These are phyloP conservation scores for Camellia granthamiana DNA, from an alignment of 148 eudicot genomes.

Conservation along the genomic window DNA sequence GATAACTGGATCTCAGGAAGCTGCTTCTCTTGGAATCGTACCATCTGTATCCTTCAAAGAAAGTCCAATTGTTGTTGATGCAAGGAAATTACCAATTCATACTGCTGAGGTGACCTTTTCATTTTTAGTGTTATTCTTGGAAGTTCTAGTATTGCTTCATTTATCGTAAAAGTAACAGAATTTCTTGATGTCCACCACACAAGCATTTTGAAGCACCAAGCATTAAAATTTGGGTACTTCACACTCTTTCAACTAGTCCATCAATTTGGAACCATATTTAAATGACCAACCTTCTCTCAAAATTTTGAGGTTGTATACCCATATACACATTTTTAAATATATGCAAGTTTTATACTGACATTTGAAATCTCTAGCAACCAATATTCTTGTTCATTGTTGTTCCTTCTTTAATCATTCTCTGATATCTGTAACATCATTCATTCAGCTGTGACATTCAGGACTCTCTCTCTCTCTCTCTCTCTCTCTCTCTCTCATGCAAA, in stretches of 20 bases:
- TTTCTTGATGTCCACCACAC: neutral
- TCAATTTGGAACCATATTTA: neutral
- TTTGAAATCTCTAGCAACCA: neutral
- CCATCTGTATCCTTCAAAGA: conserved; percentile 62
- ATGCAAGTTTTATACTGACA: neutral
- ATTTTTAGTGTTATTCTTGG: neutral
- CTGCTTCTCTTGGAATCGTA: conserved; percentile 78
- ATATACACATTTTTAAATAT: neutral
- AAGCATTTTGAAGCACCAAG: neutral
- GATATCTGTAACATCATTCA: neutral
- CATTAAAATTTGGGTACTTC: neutral
- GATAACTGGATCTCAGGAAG: conserved; percentile 55
- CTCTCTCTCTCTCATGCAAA: neutral
- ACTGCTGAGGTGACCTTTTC: conserved; percentile 63
- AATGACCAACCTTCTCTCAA: neutral
- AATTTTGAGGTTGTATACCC: neutral
- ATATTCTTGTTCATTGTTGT: neutral
- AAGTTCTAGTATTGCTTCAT: neutral
- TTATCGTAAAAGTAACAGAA: neutral
- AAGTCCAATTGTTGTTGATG: conserved; percentile 66
- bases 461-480: neutral
- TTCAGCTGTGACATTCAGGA: neutral
- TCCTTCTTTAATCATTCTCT: neutral
- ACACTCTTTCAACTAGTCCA: neutral
- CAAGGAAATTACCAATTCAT: conserved; percentile 44